Base-by-base conservation (phyloP, 768 basidiomycete genomes). In the Punctularia strigosozonata region DNA sequence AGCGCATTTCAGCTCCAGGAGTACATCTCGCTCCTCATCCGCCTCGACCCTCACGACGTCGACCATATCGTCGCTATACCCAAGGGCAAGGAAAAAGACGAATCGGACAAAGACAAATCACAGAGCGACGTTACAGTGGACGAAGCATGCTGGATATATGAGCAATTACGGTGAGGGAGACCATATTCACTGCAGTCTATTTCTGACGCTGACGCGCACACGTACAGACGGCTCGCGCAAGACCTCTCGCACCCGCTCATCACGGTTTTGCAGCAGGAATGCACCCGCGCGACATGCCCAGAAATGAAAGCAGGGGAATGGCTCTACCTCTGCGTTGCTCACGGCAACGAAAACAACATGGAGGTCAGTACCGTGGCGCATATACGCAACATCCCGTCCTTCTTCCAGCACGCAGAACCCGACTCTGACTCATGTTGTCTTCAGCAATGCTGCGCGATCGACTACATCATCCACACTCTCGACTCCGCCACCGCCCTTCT, bases 271-370 rank as follows among this genome's bases (percentile, higher is more conserved):
- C 88, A 90, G 54, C 77, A 81, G 48, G 86, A 88, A 55, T 98
- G 92, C 54, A 87, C 80, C 10, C 75, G 86, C 26, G 61, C 70
- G 25, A 75, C 81, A 7, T 99, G 94, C 65, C 88, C 91, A 1
- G 82, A 94, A 61, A 99, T 99, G 94, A 92, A 92, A 58, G 91
- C 92, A n/a, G 88, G 87, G 40, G 89, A 97, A 65, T 97, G 94
- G 94, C 69, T 88, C 21, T 98, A 95, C 59, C 63, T 97, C 5
- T 98, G 94, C 48, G 90, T 92, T 26, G 92, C 90, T 0, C 91
- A 97, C 58, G 89, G 87, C 17, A 86, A 79, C 50, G 85, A 86
- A 41, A 80, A 81, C 7, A 74, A 79, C 36, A 83, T 86, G 76
- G 87, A 89, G 75, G 86, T 85, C 48, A 33, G 71, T 51, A 24